Evolutionary conservation across 176 grass and related monocot species (phyloP), one percentile per base, ranked within the genome.

Genomic region (Paspalum vaginatum): DNA sequence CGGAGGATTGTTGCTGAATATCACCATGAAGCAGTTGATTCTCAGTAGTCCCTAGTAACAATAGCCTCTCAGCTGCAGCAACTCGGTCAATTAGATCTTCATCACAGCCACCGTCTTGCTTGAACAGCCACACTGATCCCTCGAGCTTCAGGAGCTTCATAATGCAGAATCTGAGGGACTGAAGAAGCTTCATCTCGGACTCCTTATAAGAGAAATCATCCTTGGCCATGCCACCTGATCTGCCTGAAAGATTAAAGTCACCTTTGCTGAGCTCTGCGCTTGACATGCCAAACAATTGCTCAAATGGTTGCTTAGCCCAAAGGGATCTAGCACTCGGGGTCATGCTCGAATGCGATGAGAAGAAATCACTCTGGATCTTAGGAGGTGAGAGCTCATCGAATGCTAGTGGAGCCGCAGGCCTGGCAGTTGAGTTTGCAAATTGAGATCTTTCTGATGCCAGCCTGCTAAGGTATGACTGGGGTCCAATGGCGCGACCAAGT

Each of bases 261-360:
- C 89, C 83, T 72, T 56, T 89, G 63, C 39, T 91, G 41, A 85
- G 70, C 54, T 89, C 89, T 49, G 66, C 83, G 21, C 65, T 87
- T 61, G 82, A 73, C 57, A 96, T 64, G 61, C 92, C 88, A 46
- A 96, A 99, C 67, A 96, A 77, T 67, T 99, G 93, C 65, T 93
- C 93, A 85, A 88, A 91, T 38, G 97, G 97, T 85, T 99, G 97
- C 74, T 84, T 95, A 81, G 89, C 92, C 93, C 93, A 99, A 75
- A 99, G 86, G 63, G 96, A 98, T 87, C 82, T 93, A 58, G 72
- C 61, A 55, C 84, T 86, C 12, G 90, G 79, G 76, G 47, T 96
- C 64, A 86, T 82, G 63, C 83, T 88, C 13, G 87, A 82, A 52
- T 93, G 90, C 24, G 75, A 61, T 17, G 84, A 82, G 64, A 93